phyloP scores from a whole-genome alignment of 305 asterid genomes.

The Euphrasia arctica region DNA sequence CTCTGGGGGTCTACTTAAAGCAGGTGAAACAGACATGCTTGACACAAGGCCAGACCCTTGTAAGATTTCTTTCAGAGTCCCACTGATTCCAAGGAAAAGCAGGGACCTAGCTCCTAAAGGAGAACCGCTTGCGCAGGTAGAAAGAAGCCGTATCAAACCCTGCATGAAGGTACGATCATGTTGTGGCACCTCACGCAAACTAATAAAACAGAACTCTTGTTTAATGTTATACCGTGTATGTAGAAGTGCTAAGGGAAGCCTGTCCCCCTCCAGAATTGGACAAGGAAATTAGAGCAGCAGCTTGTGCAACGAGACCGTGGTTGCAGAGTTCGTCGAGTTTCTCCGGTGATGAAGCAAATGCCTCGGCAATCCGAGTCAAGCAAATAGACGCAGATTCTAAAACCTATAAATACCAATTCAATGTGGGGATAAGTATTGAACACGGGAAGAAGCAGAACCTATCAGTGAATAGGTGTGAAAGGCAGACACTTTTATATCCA shows the following conservation, averaged over 20 bases:
- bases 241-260: constrained; percentile 86
- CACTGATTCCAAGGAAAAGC: constrained; percentile 88
- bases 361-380: constrained; percentile 96
- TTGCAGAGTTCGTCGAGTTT: constrained; percentile 93
- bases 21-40: constrained; percentile 85
- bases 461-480: background rate
- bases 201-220: constrained; percentile 17
- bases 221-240: constrained; percentile 76
- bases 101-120: constrained; percentile 83
- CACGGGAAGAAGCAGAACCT: constrained; percentile 12
- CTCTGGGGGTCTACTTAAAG: constrained; percentile 91
- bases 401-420: constrained; percentile 49
- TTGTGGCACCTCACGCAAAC: constrained; percentile 23
- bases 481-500: constrained; percentile 19
- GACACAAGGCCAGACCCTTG: constrained; percentile 83
- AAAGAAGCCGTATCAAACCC: constrained; percentile 95
- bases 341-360: constrained; percentile 90
- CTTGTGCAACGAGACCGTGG: constrained; percentile 97
- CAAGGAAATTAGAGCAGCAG: constrained; percentile 84
- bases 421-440: constrained; percentile 4
- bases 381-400: constrained; percentile 96
- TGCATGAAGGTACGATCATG: constrained; percentile 41
- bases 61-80: constrained; percentile 85
- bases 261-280: constrained; percentile 92
- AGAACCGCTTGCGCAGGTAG: constrained; percentile 95